These are phyloP conservation scores for Prosopis cineraria DNA, from an alignment of 306 rosid species.

Conservation along the genomic window DNA sequence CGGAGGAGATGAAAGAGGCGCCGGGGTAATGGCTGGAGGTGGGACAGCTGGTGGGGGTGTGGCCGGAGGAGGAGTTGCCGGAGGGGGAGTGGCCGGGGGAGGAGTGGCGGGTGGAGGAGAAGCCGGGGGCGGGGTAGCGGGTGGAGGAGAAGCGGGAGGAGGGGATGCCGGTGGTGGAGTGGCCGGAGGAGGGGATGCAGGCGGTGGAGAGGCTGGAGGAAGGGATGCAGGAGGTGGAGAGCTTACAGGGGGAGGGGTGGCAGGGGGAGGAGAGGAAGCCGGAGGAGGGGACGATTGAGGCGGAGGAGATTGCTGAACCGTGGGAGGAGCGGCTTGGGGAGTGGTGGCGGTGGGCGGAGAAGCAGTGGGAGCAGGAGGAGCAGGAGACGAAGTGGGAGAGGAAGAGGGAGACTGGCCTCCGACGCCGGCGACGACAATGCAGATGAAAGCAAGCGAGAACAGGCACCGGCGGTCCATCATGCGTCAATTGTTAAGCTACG, in stretches of 20 bases:
- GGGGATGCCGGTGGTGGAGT: constrained; percentile 24
- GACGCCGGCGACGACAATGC: constrained; percentile 52
- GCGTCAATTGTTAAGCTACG: constrained; percentile 19
- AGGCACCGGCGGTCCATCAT: constrained; percentile 40
- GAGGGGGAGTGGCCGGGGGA: neutral
- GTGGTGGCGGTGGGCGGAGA: constrained; percentile 40
- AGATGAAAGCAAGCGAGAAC: constrained; percentile 51
- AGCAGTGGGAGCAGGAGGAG: constrained; percentile 36
- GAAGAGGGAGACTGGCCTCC: constrained; percentile 69
- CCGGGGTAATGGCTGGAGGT: neutral
- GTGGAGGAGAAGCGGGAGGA: neutral
- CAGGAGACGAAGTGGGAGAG: constrained; percentile 55
- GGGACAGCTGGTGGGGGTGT: neutral
- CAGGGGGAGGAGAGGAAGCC: neutral
- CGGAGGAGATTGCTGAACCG: neutral
- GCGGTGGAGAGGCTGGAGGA: constrained; percentile 39
- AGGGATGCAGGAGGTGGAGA: constrained; percentile 42
- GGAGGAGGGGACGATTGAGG: constrained; percentile 34
- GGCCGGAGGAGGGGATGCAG: constrained; percentile 30
- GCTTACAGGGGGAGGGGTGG: neutral
- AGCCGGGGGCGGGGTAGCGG: neutral
- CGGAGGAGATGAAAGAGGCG: neutral
- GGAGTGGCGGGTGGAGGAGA: neutral
- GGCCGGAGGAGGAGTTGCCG: neutral
- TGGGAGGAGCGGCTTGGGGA: constrained; percentile 32